These are phyloP conservation scores for Silene vulgaris DNA, from an alignment of 179 eudicot genomes.

Conservation along the genomic window DNA sequence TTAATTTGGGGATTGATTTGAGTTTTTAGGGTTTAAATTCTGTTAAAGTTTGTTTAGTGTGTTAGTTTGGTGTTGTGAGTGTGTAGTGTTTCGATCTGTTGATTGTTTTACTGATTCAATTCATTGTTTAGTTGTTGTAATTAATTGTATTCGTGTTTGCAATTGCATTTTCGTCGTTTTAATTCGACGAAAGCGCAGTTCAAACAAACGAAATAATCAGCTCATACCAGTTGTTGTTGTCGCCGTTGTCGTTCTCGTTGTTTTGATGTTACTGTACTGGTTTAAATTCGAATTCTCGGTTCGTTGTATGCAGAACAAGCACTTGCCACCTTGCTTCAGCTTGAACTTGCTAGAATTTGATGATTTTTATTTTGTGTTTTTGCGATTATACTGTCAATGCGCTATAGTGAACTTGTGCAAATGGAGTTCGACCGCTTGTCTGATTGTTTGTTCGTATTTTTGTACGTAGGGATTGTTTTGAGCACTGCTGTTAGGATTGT, in stretches of 20 bases:
- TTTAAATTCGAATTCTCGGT: not conserved
- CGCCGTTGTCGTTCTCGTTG: not conserved
- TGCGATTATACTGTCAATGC: not conserved
- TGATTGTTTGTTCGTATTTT: slow-evolving; percentile 9
- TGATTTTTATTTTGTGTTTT: not conserved
- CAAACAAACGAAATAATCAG: too few species aligned
- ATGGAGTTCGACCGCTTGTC: not conserved
- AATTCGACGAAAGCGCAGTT: not conserved
- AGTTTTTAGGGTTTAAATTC: slow-evolving; percentile 23
- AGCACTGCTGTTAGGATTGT: slow-evolving; percentile 8
- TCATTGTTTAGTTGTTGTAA: not conserved
- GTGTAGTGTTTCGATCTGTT: slow-evolving; percentile 33
- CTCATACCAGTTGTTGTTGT: not conserved
- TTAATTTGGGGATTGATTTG: slow-evolving; percentile 28
- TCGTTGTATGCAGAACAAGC: not conserved
- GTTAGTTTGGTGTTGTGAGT: slow-evolving; percentile 20
- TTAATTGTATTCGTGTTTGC: slow-evolving; percentile 11
- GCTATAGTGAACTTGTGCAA: not conserved
- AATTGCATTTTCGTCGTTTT: slow-evolving; percentile 7
- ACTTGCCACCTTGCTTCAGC: slow-evolving; percentile 11
- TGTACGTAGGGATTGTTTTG: slow-evolving; percentile 15
- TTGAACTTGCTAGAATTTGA: not conserved
- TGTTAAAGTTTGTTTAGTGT: slow-evolving; percentile 21
- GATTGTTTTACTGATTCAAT: slow-evolving; percentile 25
- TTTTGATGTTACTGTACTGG: not conserved